Percentiles rank a stretch among this genome's conserved stretches.
Conservation (phyloP, 352 stramenopile species). For the Globisporangium paddicum region DNA sequence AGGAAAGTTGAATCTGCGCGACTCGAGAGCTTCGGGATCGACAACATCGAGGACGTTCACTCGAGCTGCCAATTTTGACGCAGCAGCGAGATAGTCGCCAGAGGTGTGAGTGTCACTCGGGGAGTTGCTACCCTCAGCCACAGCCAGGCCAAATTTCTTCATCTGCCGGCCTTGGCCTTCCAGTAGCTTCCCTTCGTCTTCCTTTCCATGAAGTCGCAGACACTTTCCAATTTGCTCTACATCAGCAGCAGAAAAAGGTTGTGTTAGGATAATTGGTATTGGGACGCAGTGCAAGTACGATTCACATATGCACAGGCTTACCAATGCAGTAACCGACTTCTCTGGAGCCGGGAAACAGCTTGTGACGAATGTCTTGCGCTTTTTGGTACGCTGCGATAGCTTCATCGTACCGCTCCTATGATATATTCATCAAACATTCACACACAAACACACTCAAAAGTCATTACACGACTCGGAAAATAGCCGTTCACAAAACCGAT, state of each 20-base stretch:
- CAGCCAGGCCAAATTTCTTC: conserved; percentile 49
- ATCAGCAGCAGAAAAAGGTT: neutral
- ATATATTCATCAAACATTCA: neutral
- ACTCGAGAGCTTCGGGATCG: conserved; percentile 29
- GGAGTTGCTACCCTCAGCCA: conserved; percentile 9
- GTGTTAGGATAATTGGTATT: neutral
- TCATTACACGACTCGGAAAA: neutral
- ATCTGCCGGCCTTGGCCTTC: conserved; percentile 57
- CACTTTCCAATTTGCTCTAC: conserved; percentile 84
- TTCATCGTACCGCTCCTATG: conserved; percentile 63
- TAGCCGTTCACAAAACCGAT: neutral
- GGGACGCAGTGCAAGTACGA: neutral
- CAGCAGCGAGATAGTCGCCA: conserved; percentile 4
- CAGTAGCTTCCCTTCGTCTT: conserved; percentile 53
- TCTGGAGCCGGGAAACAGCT: conserved; percentile 64
- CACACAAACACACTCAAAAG: neutral
- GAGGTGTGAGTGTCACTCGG: conserved; percentile 2
- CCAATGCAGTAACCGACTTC: conserved; percentile 77
- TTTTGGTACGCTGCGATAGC: conserved; percentile 65
- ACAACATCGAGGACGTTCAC: conserved; percentile 31
- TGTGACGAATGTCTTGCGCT: conserved; percentile 64
- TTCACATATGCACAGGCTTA: conserved; percentile 16
- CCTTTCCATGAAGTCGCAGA: conserved; percentile 43
- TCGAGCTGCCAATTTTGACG: conserved; percentile 15
- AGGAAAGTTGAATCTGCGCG: conserved; percentile 59